Percentiles rank a stretch among this genome's conserved stretches.
Conservation (phyloP, 352 stramenopile species). For the Phytophthora melonis region DNA sequence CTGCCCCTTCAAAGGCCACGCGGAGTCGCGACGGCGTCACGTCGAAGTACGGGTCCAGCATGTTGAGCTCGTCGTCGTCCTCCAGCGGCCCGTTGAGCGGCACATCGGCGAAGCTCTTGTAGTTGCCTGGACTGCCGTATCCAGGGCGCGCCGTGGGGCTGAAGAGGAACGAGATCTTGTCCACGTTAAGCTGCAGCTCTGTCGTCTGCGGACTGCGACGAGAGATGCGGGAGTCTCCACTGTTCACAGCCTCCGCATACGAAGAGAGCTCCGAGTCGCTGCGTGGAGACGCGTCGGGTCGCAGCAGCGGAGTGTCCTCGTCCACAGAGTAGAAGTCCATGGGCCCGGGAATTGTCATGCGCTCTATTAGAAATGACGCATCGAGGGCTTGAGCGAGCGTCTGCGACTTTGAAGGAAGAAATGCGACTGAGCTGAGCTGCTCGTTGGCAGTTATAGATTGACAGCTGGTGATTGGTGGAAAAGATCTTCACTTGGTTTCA, state of each 20-base stretch:
- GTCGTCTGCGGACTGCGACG: slow-evolving; percentile 49
- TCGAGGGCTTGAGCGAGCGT: background rate
- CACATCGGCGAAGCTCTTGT: slow-evolving; percentile 62
- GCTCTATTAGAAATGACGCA: slow-evolving; percentile 16
- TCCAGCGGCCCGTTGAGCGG: slow-evolving; percentile 44
- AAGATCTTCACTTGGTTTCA: slow-evolving; percentile 21
- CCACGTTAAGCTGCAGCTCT: slow-evolving; percentile 77
- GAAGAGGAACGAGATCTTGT: slow-evolving; percentile 87
- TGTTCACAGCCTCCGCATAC: slow-evolving; percentile 17
- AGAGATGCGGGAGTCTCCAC: slow-evolving; percentile 13
- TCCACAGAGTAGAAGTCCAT: slow-evolving; percentile 44
- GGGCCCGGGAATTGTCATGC: background rate
- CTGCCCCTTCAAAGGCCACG: slow-evolving; percentile 74
- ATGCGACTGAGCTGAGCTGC: slow-evolving; percentile 2
- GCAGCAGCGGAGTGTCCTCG: slow-evolving; percentile 49
- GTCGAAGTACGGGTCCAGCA: slow-evolving; percentile 90
- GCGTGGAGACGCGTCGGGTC: slow-evolving; percentile 26
- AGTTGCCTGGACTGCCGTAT: slow-evolving; percentile 33
- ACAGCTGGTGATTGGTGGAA: slow-evolving; percentile 21
- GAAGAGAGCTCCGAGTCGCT: slow-evolving; percentile 28
- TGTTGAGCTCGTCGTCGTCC: slow-evolving; percentile 79
- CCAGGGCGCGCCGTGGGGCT: slow-evolving; percentile 57
- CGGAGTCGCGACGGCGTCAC: slow-evolving; percentile 78
- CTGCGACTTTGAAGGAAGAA: background rate
- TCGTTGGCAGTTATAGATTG: slow-evolving; percentile 9